These are phyloP conservation scores for Elsinoe batatas DNA, from an alignment of 2,329 filamentous ascomycete species.

Conservation along the genomic window DNA sequence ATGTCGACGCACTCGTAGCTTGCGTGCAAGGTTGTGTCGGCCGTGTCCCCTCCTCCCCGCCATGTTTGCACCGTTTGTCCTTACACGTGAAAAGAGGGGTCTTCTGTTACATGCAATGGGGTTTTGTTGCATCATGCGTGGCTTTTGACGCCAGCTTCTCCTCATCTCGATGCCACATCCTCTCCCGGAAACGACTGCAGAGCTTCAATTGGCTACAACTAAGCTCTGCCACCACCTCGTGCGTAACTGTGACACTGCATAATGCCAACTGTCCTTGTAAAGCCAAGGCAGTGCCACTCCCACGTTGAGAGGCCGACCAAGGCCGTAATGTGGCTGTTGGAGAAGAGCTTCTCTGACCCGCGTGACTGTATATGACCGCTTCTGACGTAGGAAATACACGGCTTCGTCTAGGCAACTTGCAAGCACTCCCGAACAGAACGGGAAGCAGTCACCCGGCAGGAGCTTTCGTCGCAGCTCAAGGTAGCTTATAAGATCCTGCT, in stretches of 20 bases:
- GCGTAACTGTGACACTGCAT: conserved; percentile 8
- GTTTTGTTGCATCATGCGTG: conserved; percentile 7
- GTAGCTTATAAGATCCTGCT: background rate
- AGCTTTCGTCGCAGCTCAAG: background rate
- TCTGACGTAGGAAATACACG: conserved; percentile 5
- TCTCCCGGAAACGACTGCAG: background rate
- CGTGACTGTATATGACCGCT: conserved; percentile 6
- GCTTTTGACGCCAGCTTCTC: background rate
- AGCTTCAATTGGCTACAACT: conserved; percentile 2
- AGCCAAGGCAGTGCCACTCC: background rate
- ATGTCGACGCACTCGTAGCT: too few species aligned
- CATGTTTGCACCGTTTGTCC: too few species aligned
- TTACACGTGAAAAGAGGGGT: too few species aligned
- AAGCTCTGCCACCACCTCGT: background rate
- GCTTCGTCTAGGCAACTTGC: background rate
- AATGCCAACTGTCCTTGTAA: background rate
- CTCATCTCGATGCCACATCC: background rate
- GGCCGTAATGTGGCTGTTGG: background rate
- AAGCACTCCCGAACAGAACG: background rate
- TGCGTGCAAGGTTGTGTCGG: too few species aligned
- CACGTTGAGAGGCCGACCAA: background rate
- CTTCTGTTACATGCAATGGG: background rate
- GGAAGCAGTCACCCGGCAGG: background rate
- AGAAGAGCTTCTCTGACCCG: background rate
- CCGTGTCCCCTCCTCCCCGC: too few species aligned